Evolutionary conservation across 768 basidiomycete species (phyloP).

Genomic region (Boletus sensibilis): DNA sequence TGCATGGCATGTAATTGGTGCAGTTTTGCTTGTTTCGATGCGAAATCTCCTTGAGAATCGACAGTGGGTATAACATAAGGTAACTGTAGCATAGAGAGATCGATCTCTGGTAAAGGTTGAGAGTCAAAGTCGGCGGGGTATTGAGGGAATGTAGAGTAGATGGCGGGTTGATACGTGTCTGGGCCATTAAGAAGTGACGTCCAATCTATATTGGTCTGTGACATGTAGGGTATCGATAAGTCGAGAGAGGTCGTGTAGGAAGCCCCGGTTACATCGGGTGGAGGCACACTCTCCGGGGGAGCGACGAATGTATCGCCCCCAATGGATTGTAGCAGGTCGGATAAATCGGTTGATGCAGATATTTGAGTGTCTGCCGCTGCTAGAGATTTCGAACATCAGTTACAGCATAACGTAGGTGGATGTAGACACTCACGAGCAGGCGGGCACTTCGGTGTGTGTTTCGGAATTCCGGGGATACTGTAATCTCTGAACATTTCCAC

Average conservation of each 20-base stretch:
- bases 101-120: conserved; percentile 21
- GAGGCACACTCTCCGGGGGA: not conserved
- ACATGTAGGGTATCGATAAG: not conserved
- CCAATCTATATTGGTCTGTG: conserved; percentile 14
- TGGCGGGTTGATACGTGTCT: not conserved
- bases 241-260: not conserved
- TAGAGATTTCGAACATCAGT: not conserved
- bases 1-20: conserved; percentile 31
- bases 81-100: conserved; percentile 28
- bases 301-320: not conserved
- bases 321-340: conserved; percentile 11
- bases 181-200: conserved; percentile 8
- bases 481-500: conserved; percentile 37
- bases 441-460: not conserved
- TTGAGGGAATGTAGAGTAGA: conserved; percentile 2
- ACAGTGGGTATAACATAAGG: conserved; percentile 1
- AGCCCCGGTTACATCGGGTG: not conserved
- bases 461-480: conserved; percentile 10
- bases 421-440: conserved; percentile 6
- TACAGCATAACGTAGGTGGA: not conserved
- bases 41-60: not conserved
- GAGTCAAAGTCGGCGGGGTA: not conserved
- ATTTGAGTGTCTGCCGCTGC: not conserved
- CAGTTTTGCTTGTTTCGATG: conserved; percentile 18
- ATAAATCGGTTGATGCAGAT: not conserved